Evolutionary conservation across 768 basidiomycete species (phyloP).

Genomic region (Phlebiopsis gigantea): DNA sequence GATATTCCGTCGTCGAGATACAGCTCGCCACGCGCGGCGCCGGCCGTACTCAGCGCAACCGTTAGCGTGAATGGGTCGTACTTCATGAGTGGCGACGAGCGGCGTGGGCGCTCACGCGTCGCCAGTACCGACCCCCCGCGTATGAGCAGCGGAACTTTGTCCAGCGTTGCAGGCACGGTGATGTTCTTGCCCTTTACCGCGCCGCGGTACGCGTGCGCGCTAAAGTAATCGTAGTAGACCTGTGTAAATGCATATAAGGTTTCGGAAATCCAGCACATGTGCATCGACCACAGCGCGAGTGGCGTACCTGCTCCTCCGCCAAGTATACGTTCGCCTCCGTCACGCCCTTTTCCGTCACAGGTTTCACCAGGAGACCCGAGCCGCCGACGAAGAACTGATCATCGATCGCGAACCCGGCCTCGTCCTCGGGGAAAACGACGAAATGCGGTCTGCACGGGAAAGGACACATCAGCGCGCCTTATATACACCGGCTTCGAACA

Average conservation of each 20-base stretch:
- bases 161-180: slow-evolving; percentile 73
- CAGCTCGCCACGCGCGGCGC: slow-evolving; percentile 70
- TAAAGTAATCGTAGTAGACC: slow-evolving; percentile 96
- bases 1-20: slow-evolving; percentile 95
- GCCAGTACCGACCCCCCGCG: slow-evolving; percentile 90
- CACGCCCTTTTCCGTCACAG: slow-evolving; percentile 71
- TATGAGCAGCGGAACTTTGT: slow-evolving; percentile 78
- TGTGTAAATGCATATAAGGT: slow-evolving; percentile 26
- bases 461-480: background rate
- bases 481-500: background rate
- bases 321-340: slow-evolving; percentile 75
- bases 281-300: background rate
- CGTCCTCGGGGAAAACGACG: slow-evolving; percentile 86
- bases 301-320: slow-evolving; percentile 70
- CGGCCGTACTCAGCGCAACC: slow-evolving; percentile 62
- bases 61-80: slow-evolving; percentile 90
- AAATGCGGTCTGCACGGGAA: slow-evolving; percentile 88
- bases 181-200: slow-evolving; percentile 58
- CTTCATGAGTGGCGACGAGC: slow-evolving; percentile 85
- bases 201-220: slow-evolving; percentile 60
- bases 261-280: background rate
- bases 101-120: slow-evolving; percentile 81
- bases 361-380: slow-evolving; percentile 88
- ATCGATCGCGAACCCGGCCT: slow-evolving; percentile 80
- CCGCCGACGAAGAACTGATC: slow-evolving; percentile 92